Evolutionary conservation across 225 moss, liverwort and hornwort species (phyloP).

Genomic region (Sphagnum tenellum): DNA sequence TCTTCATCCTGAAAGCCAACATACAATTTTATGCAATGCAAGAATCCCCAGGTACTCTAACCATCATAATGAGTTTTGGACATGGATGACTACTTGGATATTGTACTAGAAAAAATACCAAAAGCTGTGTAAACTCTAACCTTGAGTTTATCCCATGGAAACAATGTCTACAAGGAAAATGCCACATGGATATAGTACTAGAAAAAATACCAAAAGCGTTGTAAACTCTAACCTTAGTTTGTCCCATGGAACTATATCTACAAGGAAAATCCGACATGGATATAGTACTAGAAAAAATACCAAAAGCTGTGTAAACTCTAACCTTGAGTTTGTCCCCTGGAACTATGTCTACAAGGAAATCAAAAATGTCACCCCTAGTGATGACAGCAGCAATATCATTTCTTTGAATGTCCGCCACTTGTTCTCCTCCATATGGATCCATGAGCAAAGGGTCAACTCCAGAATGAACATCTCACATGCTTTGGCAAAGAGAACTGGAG

Average conservation of each 20-base stretch:
- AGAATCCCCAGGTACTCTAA: too few species aligned
- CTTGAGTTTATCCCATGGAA: conserved; percentile 46
- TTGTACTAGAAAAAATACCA: background rate
- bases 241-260: conserved; percentile 50
- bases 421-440: conserved; percentile 61
- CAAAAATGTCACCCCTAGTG: conserved; percentile 46
- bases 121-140: conserved; percentile 6
- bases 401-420: conserved; percentile 53
- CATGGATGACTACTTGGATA: too few species aligned
- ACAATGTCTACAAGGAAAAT: conserved; percentile 48
- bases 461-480: conserved; percentile 60
- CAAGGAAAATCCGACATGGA: conserved; percentile 28
- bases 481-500: conserved; percentile 49
- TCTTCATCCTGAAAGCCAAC: conserved; percentile 34
- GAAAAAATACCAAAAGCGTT: background rate
- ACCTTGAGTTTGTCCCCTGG: conserved; percentile 44
- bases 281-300: background rate
- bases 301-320: conserved; percentile 2
- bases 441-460: conserved; percentile 52
- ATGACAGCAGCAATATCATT: conserved; percentile 55
- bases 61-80: too few species aligned
- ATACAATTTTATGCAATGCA: background rate
- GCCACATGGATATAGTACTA: too few species aligned
- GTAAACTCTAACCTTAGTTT: conserved; percentile 23
- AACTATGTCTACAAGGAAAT: conserved; percentile 58